Conservation (phyloP, 2,329 filamentous ascomycete species). For the Exophiala xenobiotica region DNA sequence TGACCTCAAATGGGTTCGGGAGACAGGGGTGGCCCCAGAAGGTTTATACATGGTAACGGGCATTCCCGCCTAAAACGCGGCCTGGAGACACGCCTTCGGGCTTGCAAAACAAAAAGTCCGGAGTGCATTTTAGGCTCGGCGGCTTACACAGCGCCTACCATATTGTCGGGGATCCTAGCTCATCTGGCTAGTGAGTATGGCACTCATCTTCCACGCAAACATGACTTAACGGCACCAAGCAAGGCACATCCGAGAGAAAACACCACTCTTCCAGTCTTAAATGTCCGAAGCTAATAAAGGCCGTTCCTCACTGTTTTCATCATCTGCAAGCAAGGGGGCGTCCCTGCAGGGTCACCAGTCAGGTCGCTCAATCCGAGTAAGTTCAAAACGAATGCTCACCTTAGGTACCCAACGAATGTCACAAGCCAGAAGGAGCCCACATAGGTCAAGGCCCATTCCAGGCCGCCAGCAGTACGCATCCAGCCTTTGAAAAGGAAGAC, state of each 20-base stretch:
- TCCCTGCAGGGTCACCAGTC: not conserved
- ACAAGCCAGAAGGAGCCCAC: conserved; percentile 9
- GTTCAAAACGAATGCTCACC: not conserved
- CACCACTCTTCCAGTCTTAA: no score
- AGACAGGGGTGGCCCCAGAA: no score
- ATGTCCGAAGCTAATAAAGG: not conserved
- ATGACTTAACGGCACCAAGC: no score
- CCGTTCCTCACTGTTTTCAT: not conserved
- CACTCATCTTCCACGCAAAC: no score
- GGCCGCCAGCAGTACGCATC: conserved; percentile 1
- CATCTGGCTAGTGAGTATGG: no score
- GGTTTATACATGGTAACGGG: no score
- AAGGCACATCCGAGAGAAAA: no score
- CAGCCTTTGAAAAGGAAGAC: not conserved
- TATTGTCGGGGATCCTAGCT: no score
- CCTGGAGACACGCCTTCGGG: not conserved
- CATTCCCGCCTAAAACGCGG: not conserved
- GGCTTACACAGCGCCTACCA: not conserved
- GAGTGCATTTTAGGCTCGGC: not conserved
- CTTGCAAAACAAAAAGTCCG: no score
- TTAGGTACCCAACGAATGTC: conserved; percentile 12
- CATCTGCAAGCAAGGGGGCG: not conserved
- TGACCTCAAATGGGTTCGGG: no score
- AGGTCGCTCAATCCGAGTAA: not conserved
- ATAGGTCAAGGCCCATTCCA: conserved; percentile 14